Base-by-base conservation (phyloP, 2,329 filamentous ascomycete genomes). In the Dactylellina cionopaga region DNA sequence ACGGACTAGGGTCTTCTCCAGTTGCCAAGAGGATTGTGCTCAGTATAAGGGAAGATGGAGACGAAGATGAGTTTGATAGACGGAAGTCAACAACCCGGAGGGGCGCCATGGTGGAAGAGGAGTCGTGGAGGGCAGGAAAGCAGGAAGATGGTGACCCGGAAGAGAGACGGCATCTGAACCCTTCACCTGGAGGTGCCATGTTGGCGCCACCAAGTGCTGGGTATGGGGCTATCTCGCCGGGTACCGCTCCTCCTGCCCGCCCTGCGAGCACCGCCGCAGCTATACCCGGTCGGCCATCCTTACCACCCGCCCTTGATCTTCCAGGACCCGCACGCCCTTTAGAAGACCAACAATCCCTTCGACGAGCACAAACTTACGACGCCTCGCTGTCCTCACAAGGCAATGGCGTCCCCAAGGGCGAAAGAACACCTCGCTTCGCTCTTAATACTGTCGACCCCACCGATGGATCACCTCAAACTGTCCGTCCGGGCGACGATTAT, bases 301-400 rank as follows among this genome's bases (percentile, higher is more conserved):
- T 74, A 19, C 49, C 46, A 15, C 70, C 63, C 17, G 39, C 24
- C 3, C 46, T 66, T 24, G 63, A 74, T 29, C 63, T 66, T 6
- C 59, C 65, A 3, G 69, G 44, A n/a, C 69, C 69, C n/a, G 60
- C 62, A 5, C 41, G 62, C 6, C 69, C 69, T 9, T 11, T 74
- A 2, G 69, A 68, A n/a, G 60, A 66, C 10, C 54, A 59, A 7
- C 29, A 17, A 9, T 46, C 58, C 9, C 25, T 72, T 17, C 51
- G 37, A 41, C 33, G 62, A 13, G 37, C 54, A 11, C 60, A 31
- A 15, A 74, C 69, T 6, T 74, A 56, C 47, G 69, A 74, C 24
- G 62, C 60, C 10, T 54, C 60, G 4, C 29, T 51, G 5, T 63
- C 55, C 3, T 59, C 52, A 2, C 25, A 51, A 6, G 49, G 31